Percentiles rank a stretch among this genome's conserved stretches.
Conservation (phyloP, 768 basidiomycete species). For the Grammothele lineata region DNA sequence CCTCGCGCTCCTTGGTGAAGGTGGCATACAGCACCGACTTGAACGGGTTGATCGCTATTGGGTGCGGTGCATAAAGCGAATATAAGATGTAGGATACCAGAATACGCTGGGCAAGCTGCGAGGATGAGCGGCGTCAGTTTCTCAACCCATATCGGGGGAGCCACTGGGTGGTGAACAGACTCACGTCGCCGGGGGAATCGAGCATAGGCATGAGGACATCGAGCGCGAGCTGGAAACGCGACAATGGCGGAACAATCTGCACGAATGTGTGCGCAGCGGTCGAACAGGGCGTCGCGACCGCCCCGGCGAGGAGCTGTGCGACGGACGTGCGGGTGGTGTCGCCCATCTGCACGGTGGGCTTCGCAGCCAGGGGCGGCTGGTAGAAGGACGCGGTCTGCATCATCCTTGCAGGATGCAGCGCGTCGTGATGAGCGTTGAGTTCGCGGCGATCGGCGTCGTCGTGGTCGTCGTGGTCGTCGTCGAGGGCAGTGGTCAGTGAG, state of each 20-base stretch:
- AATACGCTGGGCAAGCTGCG: slow-evolving; percentile 67
- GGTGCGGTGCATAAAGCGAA: slow-evolving; percentile 75
- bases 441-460: background rate
- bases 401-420: slow-evolving; percentile 9
- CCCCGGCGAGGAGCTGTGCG: slow-evolving; percentile 59
- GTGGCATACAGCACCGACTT: slow-evolving; percentile 65
- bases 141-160: background rate
- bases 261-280: slow-evolving; percentile 71
- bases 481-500: background rate
- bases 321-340: slow-evolving; percentile 62
- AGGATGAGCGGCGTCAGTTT: too few relatives aligned
- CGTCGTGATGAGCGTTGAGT: slow-evolving; percentile 3
- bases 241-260: slow-evolving; percentile 69
- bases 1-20: slow-evolving; percentile 64
- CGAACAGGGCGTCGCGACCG: slow-evolving; percentile 69
- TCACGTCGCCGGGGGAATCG: slow-evolving; percentile 53
- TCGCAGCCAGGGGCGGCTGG: slow-evolving; percentile 26
- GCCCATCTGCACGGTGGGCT: slow-evolving; percentile 14
- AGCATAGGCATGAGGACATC: slow-evolving; percentile 76
- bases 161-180: slow-evolving; percentile 17
- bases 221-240: slow-evolving; percentile 80
- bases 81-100: slow-evolving; percentile 77
- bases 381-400: slow-evolving; percentile 32
- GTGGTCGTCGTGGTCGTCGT: background rate
- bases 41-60: slow-evolving; percentile 79